Evolutionary conservation across 164 flowering plant species (phyloP).

Genomic region (Nymphaea colorata): DNA sequence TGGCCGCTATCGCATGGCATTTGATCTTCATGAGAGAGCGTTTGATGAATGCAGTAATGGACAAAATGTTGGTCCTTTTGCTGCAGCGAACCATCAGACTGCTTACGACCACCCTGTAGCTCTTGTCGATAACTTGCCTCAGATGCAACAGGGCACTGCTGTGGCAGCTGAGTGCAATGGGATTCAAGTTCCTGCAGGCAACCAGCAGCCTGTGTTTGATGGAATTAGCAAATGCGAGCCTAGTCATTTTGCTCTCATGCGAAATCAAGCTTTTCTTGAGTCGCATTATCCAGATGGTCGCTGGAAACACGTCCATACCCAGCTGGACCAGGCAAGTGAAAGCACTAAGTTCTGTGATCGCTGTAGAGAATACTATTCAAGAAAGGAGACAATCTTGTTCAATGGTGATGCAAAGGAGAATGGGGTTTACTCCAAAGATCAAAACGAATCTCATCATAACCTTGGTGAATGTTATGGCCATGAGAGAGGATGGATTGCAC

Average conservation of each 20-base stretch:
- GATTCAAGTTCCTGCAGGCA: conserved; percentile 59
- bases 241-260: conserved; percentile 39
- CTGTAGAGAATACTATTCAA: conserved; percentile 37
- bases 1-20: conserved; percentile 33
- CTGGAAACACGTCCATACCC: conserved; percentile 32
- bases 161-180: conserved; percentile 37
- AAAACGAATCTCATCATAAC: conserved; percentile 26
- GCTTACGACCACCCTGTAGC: conserved; percentile 17
- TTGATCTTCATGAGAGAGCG: conserved; percentile 33
- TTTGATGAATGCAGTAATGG: conserved; percentile 12
- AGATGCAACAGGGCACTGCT: conserved; percentile 45
- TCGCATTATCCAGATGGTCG: conserved; percentile 17
- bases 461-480: conserved; percentile 37
- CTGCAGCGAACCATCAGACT: background rate
- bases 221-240: conserved; percentile 52
- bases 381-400: conserved; percentile 22
- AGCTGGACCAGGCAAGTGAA: conserved; percentile 53
- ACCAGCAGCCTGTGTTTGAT: conserved; percentile 32
- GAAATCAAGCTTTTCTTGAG: conserved; percentile 32
- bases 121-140: conserved; percentile 42
- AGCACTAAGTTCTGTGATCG: conserved; percentile 26
- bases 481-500: conserved; percentile 63
- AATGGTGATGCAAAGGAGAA: conserved; percentile 26
- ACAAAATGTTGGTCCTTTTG: background rate
- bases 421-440: conserved; percentile 36